Conservation (phyloP, 805 yeast species). For the Cyberlindnera maritima region DNA sequence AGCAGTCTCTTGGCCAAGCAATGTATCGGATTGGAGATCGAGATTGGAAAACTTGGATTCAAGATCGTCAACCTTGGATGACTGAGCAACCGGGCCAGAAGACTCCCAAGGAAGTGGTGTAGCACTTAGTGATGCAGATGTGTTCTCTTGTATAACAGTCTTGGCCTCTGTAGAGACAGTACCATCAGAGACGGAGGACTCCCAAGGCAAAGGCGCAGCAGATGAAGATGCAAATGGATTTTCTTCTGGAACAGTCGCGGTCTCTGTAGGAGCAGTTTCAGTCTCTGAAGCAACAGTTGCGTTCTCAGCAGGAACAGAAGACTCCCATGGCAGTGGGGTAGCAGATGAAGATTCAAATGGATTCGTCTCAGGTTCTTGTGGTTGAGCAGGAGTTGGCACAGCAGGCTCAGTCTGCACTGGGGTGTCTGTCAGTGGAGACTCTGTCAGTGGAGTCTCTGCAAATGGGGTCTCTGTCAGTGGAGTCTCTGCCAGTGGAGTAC, state of each 20-base stretch:
- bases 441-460: neutral
- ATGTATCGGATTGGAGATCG: constrained; percentile 17
- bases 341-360: neutral
- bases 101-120: constrained; percentile 2
- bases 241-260: neutral
- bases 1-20: constrained; percentile 12
- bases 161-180: neutral
- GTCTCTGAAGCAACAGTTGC: neutral
- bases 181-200: constrained; percentile 5
- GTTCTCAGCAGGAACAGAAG: constrained; percentile 7
- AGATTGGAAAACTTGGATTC: constrained; percentile 3
- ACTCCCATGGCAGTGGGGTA: constrained; percentile 2
- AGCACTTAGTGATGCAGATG: neutral
- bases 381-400: neutral
- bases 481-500: neutral
- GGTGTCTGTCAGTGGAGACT: neutral
- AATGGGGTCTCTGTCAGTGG: neutral
- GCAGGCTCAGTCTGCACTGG: neutral
- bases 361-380: neutral
- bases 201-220: neutral
- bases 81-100: neutral
- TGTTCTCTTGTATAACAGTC: neutral
- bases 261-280: constrained; percentile 2
- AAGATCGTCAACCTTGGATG: neutral
- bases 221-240: neutral